Evolutionary conservation across 805 yeast species (phyloP), one percentile per base, ranked within the genome.

Genomic region (Cyberlindnera xishuangbannaensis): DNA sequence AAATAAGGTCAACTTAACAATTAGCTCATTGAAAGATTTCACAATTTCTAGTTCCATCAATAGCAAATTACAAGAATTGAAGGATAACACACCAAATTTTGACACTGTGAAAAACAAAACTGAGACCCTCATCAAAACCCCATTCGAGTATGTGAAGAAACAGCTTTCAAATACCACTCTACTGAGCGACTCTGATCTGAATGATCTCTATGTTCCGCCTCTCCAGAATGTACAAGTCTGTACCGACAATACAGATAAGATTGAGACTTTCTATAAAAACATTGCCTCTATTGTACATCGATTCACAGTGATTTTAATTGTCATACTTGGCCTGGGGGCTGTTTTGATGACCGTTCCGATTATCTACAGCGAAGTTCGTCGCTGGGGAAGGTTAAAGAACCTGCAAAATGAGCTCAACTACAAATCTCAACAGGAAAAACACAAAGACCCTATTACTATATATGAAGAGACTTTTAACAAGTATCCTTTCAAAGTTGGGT

Each of bases 41-140:
- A 51, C 71, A 12, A 82, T 92, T 10, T 85, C 96, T 2, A 48
- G 73, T 0, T 58, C 76, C 0, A 76, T 88, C 26, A 72, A 83
- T 43, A 53, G 55, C 2, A 72, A 76, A 18, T 62, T 92, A 13
- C 70, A 71, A 4, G 42, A 50, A 1, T 55, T 87, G 26, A 60
- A 71, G 15, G 56, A 60, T 1, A 62, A 72, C 3, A 59, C 82
- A 1, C 95, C 94, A 0, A 71, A 74, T 40, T 85, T 85, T 53
- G 73, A 70, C 3, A 66, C 69, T 7, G 78, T 85, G 4, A 70
- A 76, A 48, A 72, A 76, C 38, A 67, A 69, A 15, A 76, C 92
- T 0, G 66, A 73, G 27, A 36, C 51, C 0, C 45, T 77, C 25
- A 67, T 90, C 7, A 58, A 69, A 3, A 49, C 45, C 2, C 96